Base-by-base conservation (phyloP, 768 basidiomycete species). In the Thelephora aurantiotincta region DNA sequence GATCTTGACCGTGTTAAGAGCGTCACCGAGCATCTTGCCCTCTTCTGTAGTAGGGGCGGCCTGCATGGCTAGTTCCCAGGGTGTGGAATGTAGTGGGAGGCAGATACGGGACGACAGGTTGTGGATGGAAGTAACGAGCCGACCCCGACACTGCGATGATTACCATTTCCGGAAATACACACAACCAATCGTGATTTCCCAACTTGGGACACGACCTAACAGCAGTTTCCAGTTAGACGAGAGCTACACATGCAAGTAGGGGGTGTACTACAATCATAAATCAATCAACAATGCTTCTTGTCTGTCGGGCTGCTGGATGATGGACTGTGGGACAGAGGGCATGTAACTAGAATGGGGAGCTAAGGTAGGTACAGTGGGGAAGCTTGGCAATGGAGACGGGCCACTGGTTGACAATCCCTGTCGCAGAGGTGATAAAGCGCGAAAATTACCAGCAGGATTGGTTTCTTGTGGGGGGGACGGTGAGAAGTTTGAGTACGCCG, bases 11-110 rank as follows among this genome's bases (percentile, higher is more conserved):
- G 83, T 88, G 60, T 74, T 83, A 47, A 89, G 68, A 36, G 84
- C 85, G 65, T 90, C 87, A 63, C 81, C 82, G 56, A 89, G 77
- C 54, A 88, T 68, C 64, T 89, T 89, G 36, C 79, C 86, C 71
- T 89, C 85, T 60, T 87, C 85, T 49, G 67, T 65, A 48, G 69
- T 72, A 11, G 54, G 37, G 41, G 54, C 46, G 19, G 50, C 35
- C n/a, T 18, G 16, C 3, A 41, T 41, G 22, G 16, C 9, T 9
- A 18, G 14, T 41, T 41, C 18, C 22, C 38, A 6, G 7, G 14
- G 14, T 41, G 26, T 9, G 26, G 26, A 30, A 9, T 30, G 4
- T 30, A 30, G 26, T 9, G 26, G 9, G 9, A 30, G 26, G 9
- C 26, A 30, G 26, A 30, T 30, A 30, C 26, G 9, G 26, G 26